Conservation (phyloP, 345 rosid species). For the Erodium maritimum region DNA sequence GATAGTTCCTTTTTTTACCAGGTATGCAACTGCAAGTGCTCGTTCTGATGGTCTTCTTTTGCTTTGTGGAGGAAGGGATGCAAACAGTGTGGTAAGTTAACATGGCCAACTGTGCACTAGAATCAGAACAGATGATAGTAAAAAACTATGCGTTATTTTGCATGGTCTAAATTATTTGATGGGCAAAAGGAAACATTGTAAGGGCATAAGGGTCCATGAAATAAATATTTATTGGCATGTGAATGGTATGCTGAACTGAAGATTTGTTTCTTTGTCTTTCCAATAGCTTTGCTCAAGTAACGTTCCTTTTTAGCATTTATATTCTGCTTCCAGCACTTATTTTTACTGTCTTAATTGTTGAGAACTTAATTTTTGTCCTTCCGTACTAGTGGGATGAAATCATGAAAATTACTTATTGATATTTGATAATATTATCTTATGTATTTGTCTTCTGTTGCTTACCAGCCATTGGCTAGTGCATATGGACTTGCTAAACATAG, state of each 20-base stretch:
- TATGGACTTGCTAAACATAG: conserved; percentile 99
- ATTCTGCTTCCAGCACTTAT: neutral
- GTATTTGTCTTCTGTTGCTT: conserved; percentile 1
- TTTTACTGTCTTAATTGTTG: neutral
- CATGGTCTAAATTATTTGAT: neutral
- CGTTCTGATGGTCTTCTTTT: conserved; percentile 98
- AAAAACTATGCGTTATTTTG: neutral
- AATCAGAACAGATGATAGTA: neutral
- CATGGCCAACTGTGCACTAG: neutral
- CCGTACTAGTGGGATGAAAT: neutral
- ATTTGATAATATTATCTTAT: neutral
- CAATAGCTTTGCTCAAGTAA: neutral
- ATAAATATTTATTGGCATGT: neutral
- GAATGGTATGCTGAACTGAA: neutral
- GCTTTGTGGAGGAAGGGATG: conserved; percentile 99
- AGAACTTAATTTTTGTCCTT: neutral
- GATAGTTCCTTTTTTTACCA: conserved; percentile 15
- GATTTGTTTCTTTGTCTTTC: neutral
- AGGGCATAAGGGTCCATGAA: neutral
- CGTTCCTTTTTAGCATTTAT: neutral
- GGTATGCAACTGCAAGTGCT: conserved; percentile 99
- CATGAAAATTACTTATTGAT: neutral
- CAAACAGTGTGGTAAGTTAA: conserved; percentile 77
- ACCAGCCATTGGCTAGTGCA: conserved; percentile 95
- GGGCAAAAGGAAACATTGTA: neutral